Conservation (phyloP, 164 flowering plant genomes). For the Sedum album region DNA sequence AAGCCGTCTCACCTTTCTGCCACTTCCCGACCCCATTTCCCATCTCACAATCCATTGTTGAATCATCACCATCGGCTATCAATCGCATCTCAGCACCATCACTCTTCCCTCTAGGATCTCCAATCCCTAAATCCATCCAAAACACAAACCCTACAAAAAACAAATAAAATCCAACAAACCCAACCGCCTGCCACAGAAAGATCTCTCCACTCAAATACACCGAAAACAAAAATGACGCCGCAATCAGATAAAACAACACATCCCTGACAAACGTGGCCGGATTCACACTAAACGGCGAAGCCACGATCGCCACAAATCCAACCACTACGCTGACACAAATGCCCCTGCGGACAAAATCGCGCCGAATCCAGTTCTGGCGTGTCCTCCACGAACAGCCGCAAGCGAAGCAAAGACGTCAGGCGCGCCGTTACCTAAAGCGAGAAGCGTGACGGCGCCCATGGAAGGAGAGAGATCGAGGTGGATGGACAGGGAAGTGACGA, state of each 20-base stretch:
- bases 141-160: conserved; percentile 91
- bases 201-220: conserved; percentile 88
- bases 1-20: conserved; percentile 17
- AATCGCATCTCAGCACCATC: conserved; percentile 18
- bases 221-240: conserved; percentile 56
- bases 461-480: conserved; percentile 60
- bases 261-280: conserved; percentile 75
- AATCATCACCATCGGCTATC: conserved; percentile 15
- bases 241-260: conserved; percentile 69
- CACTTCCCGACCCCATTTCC: conserved; percentile 17
- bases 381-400: conserved; percentile 71
- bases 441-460: conserved; percentile 88
- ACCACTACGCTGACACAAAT: conserved; percentile 88
- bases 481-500: conserved; percentile 57
- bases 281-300: conserved; percentile 66
- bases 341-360: conserved; percentile 85
- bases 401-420: conserved; percentile 86
- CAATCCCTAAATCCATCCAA: conserved; percentile 82
- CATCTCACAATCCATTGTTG: conserved; percentile 22
- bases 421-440: conserved; percentile 95
- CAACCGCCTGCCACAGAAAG: conserved; percentile 86
- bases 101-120: conserved; percentile 15
- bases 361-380: conserved; percentile 76
- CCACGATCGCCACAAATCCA: conserved; percentile 83
- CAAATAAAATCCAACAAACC: conserved; percentile 78